Base-by-base conservation (phyloP, 78 protist species). In the Pigoraptor vietnamica region DNA sequence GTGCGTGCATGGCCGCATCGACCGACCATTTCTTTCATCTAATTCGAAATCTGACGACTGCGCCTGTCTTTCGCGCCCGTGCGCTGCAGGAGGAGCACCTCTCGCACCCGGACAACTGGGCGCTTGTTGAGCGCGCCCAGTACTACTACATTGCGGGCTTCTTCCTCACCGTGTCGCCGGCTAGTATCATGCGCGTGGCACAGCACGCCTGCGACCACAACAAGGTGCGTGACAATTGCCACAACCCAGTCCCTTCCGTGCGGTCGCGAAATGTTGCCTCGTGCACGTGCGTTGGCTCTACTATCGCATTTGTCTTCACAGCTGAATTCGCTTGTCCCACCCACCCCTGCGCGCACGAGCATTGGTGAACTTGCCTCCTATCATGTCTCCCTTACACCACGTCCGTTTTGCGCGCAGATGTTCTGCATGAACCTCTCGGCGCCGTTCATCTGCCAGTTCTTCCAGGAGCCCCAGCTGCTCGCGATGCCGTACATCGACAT, bases 371-470 rank as follows among this genome's bases (percentile, higher is more conserved):
- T 19, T 14, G 25, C 2, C 56, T 40, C 56, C 56, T 40, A 14
- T 29, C 56, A 32, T 86, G 10, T 86, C 39, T 86, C 21, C 21
- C 19, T 86, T 23, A 19, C 39, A 86, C 39, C 39, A 39, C 36
- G 36, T 32, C 34, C 37, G n/a, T 55, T n/a, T n/a, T n/a, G n/a
- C n/a, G n/a, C n/a, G n/a, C n/a, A n/a, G n/a, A n/a, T n/a, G 29
- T 93, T 95, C 93, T 25, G 32, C 84, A 90, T 97, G 93, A 97
- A 97, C 96, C 90, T 98, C 34, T 90, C 98, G 0, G 99, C 99
- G 6, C 97, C 98, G 55, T 98, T 98, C 97, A 40, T 98, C 86
- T 39, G 92, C 38, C 97, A 95, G 37, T 97, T 97, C 96, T 98
- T 98, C 96, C 89, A 88, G 89, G 92, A 83, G 96, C 92, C 24